These are phyloP conservation scores for Acephala macrosclerotiorum DNA, from an alignment of 2,329 filamentous ascomycete genomes.

Conservation along the genomic window DNA sequence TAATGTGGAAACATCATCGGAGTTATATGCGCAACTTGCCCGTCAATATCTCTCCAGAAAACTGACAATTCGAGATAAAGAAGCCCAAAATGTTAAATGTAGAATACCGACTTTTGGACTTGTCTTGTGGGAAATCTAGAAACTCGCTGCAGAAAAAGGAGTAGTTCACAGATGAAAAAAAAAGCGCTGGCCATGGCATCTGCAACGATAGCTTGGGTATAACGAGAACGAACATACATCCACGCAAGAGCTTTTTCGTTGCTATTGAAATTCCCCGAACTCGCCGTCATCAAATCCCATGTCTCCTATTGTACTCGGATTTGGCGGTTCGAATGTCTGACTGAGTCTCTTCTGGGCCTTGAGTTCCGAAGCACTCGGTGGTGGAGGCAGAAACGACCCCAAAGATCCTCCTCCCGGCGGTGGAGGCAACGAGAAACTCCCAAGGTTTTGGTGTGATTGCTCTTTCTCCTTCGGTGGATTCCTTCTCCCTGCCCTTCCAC, in stretches of 20 bases:
- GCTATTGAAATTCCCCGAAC: constrained; percentile 77
- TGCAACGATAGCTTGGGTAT: background rate
- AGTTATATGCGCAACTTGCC: too few relatives aligned
- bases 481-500: constrained; percentile 54
- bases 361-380: constrained; percentile 68
- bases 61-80: too few relatives aligned
- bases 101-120: too few relatives aligned
- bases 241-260: background rate
- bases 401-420: constrained; percentile 52
- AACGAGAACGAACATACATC: background rate
- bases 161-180: too few relatives aligned
- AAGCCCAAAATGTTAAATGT: too few relatives aligned
- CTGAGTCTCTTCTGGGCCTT: constrained; percentile 65
- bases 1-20: too few relatives aligned
- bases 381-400: constrained; percentile 66
- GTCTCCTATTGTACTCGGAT: constrained; percentile 45
- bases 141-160: too few relatives aligned
- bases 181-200: background rate
- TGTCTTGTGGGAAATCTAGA: too few relatives aligned
- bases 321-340: constrained; percentile 56
- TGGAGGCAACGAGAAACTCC: constrained; percentile 74
- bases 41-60: too few relatives aligned
- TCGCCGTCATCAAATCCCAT: constrained; percentile 79
- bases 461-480: constrained; percentile 34
- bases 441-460: constrained; percentile 32